phyloP scores from a whole-genome alignment of 352 stramenopile species.

The Pythium sukuiense region DNA sequence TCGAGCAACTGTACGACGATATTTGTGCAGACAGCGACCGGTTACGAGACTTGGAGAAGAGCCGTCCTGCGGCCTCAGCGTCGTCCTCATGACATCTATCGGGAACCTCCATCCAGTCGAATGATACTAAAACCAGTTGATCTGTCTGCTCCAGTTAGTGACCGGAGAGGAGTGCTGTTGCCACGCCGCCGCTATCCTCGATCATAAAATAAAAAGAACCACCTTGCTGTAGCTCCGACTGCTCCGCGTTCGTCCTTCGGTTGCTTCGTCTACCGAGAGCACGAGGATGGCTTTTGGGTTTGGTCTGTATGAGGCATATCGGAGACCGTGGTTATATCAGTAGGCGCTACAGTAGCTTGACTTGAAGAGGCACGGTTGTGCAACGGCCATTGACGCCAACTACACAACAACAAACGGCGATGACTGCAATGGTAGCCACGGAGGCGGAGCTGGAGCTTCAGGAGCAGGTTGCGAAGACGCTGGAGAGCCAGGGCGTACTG shows the following conservation, averaged over 20 bases:
- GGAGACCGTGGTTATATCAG: slow-evolving; percentile 5
- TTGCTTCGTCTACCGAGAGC: too few species aligned
- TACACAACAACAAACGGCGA: slow-evolving; percentile 18
- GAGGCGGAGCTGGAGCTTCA: slow-evolving; percentile 66
- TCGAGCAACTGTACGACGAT: slow-evolving; percentile 87
- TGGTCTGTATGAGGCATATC: neutral
- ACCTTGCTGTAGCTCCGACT: neutral
- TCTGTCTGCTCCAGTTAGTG: neutral
- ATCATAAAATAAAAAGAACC: slow-evolving; percentile 8
- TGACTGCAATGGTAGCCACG: slow-evolving; percentile 34
- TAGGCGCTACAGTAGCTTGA: slow-evolving; percentile 1
- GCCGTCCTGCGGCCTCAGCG: neutral
- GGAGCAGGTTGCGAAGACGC: slow-evolving; percentile 52
- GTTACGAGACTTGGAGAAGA: slow-evolving; percentile 16
- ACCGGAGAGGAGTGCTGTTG: neutral
- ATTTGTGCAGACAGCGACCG: slow-evolving; percentile 69
- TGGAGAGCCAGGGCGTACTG: slow-evolving; percentile 66
- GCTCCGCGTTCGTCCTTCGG: too few species aligned
- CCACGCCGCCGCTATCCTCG: neutral
- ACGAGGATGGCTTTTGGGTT: too few species aligned
- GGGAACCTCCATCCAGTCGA: neutral
- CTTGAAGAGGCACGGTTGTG: slow-evolving; percentile 13
- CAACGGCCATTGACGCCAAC: neutral
- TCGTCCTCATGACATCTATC: slow-evolving; percentile 19
- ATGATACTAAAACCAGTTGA: neutral